Base-by-base conservation (phyloP, 305 asterid species). In the Plantago coronopus region DNA sequence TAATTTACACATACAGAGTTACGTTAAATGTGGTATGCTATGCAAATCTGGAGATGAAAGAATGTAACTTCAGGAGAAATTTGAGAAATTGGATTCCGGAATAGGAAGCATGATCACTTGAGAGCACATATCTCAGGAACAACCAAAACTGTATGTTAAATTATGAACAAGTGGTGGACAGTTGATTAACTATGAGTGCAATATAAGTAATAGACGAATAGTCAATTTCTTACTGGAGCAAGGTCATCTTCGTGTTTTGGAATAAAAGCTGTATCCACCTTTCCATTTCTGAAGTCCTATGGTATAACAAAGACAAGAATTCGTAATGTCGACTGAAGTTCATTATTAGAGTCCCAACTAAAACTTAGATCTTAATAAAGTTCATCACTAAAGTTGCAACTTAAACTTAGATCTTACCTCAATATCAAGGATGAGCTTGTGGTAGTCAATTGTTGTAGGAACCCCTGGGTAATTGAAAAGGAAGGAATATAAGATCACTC, bases 361-460 rank as follows among this genome's bases (percentile, higher is more conserved):
- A 56, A 43, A 38, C 18, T 2, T 20, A 53, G 43, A 61, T 51
- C 62, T 50, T 69, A 89, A n/a, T n/a, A n/a, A n/a, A n/a, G n/a
- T n/a, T n/a, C n/a, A n/a, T n/a, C n/a, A n/a, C n/a, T n/a, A n/a
- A n/a, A n/a, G 40, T 29, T 17, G 38, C 62, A 60, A 59, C 57
- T 46, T 59, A 56, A 43, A 38, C 18, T 2, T 20, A 53, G 43
- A 61, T 51, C 62, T 50, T 69, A 89, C 98, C 96, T 91, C 97
- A 18, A 91, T 60, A 48, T 89, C 97, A 67, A 91, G 95, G 83
- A 93, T 88, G 69, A 93, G 97, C 81, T 93, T 93, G 76, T 93
- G 98, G 88, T 89, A 93, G 0, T 89, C 97, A 59, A 93, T 89
- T 63, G 98, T 93, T 27, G 97, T 93, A 57, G 98, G 98, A 62